Evolutionary conservation across 805 yeast species (phyloP), one percentile per base, ranked within the genome.

Genomic region (Yamadazyma kitorensis): DNA sequence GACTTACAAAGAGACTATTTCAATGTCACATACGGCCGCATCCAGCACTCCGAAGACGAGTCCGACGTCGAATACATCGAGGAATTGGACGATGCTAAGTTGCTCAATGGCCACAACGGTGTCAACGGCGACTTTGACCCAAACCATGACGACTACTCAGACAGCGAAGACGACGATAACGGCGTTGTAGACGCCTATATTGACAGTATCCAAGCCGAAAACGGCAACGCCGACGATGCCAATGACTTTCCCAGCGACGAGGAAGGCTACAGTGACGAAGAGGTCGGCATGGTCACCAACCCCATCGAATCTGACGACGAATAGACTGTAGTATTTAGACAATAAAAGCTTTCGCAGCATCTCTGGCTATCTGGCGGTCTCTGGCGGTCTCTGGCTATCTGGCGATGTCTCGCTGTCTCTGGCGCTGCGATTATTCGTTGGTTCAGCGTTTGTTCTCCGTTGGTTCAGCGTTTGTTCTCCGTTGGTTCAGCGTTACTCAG

Each of bases 21-120:
- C 8, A 25, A 25, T 54, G 57, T 29, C 72, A 70, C 40, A 55
- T 72, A 21, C 40, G n/a, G n/a, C n/a, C n/a, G n/a, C n/a, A n/a
- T n/a, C n/a, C n/a, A n/a, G 55, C 47, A n/a, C n/a, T n/a, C 14
- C 6, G 57, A 52, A 6, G 52, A 46, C 2, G 76, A 72, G 38
- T 57, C 67, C 33, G 80, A 72, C 33, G 82, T 82, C n/a, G 89
- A 82, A 46, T 82, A 81, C 48, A 64, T 77, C 16, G 91, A 82
- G 57, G 89, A 81, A 47, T 53, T 82, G 17, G 82, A 76, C 49
- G 79, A 73, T 43, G 74, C 74, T 4, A 44, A 47, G 10, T 37
- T 43, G n/a, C 44, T 41, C 5, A 41, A 37, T 16, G 56, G 49
- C 23, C n/a, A n/a, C n/a, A n/a, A n/a, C n/a, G 57, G 49, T 1